Conservation (phyloP, 495 filamentous ascomycete genomes). For the Tuber brumale region DNA sequence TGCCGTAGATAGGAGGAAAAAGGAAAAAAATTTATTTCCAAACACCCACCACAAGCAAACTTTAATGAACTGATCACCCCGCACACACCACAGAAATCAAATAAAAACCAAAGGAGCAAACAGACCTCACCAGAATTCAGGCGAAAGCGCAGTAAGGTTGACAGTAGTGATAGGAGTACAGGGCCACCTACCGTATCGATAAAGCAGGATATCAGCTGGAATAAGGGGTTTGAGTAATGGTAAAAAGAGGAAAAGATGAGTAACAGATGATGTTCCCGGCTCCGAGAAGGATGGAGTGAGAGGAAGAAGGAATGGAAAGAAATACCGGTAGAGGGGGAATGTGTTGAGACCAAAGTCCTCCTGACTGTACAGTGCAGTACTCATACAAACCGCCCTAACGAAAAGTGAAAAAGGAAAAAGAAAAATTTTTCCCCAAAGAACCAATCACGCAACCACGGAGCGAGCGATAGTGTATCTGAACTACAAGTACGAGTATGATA, state of each 20-base stretch:
- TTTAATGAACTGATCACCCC: neutral
- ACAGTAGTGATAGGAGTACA: neutral
- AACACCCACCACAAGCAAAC: conserved; percentile 5
- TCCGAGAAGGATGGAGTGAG: neutral
- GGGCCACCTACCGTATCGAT: neutral
- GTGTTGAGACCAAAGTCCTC: neutral
- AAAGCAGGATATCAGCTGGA: neutral
- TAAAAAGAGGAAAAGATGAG: neutral
- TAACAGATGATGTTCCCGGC: neutral
- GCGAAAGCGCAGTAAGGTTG: neutral
- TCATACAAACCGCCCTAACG: neutral
- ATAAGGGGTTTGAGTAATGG: neutral
- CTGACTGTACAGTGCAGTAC: neutral
- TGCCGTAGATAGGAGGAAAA: neutral
- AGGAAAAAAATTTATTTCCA: neutral
- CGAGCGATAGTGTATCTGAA: no score
- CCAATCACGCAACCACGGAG: neutral
- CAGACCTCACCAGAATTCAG: neutral
- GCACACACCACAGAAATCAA: neutral
- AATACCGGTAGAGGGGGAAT: neutral
- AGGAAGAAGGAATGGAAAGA: neutral
- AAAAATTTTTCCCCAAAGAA: neutral
- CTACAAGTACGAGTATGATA: neutral
- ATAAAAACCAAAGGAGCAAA: neutral
- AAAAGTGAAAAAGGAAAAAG: neutral